Evolutionary conservation across 2,329 filamentous ascomycete genomes (phyloP).

Genomic region (Colletotrichum siamense): DNA sequence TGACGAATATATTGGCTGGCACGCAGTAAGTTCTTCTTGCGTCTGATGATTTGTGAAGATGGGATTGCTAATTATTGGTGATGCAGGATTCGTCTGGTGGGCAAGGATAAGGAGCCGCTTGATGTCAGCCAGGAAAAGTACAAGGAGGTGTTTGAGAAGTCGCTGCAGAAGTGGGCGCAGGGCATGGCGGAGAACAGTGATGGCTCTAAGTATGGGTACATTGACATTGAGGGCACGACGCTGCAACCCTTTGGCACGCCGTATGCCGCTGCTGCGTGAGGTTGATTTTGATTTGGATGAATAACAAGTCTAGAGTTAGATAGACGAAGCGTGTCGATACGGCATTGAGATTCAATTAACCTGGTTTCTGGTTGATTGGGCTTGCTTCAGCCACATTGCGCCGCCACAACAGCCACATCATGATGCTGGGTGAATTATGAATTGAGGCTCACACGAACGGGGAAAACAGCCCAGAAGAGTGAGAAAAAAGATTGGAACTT

Average conservation of each 20-base stretch:
- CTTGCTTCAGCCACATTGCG: not conserved
- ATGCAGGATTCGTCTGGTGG: conserved; percentile 33
- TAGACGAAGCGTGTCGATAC: not conserved
- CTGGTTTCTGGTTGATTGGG: not conserved
- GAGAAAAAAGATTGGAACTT: no score
- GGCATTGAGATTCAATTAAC: not conserved
- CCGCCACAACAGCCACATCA: not conserved
- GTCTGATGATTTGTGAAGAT: accelerated
- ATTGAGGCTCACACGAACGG: no score
- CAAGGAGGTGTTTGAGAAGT: conserved; percentile 30
- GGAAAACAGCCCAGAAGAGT: no score
- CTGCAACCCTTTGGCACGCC: conserved; percentile 35
- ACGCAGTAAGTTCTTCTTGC: conserved; percentile 32
- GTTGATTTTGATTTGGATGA: not conserved
- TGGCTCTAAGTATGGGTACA: conserved; percentile 33
- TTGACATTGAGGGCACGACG: conserved; percentile 34
- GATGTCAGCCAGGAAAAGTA: conserved; percentile 36
- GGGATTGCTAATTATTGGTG: not conserved
- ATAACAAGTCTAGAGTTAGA: not conserved
- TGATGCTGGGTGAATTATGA: no score
- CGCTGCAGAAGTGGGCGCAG: conserved; percentile 33
- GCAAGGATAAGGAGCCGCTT: conserved; percentile 34
- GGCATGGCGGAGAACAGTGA: conserved; percentile 36
- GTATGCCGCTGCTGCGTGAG: not conserved
- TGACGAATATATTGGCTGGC: conserved; percentile 32